Percentiles rank a stretch among this genome's conserved stretches.
Conservation (phyloP, 495 filamentous ascomycete genomes). For the Lasiosphaeriaceae sp. region DNA sequence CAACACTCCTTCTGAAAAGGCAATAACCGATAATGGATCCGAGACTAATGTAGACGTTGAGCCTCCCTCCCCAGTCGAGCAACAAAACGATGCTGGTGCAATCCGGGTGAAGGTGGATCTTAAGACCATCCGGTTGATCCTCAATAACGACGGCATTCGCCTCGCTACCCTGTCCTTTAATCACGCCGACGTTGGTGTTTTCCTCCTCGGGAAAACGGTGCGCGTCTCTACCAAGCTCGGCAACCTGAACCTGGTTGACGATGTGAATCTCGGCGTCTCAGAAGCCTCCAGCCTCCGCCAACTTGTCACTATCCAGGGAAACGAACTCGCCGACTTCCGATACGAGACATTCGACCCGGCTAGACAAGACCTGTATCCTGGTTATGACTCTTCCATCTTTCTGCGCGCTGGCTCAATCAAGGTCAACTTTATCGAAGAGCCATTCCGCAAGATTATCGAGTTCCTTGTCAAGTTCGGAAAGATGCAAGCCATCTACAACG, state of each 20-base stretch:
- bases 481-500: constrained; percentile 99
- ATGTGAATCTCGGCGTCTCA: constrained; percentile 86
- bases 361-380: constrained; percentile 67
- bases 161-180: constrained; percentile 89
- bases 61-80: constrained; percentile 23
- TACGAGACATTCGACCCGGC: constrained; percentile 91
- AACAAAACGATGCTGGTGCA: constrained; percentile 35
- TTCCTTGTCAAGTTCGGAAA: constrained; percentile 98
- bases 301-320: constrained; percentile 87
- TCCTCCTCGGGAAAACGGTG: constrained; percentile 80
- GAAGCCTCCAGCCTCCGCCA: constrained; percentile 78
- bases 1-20: constrained; percentile 31
- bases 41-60: constrained; percentile 34
- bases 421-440: constrained; percentile 93
- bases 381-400: constrained; percentile 90
- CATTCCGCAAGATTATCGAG: constrained; percentile 96
- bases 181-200: constrained; percentile 85
- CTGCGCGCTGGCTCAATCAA: constrained; percentile 90
- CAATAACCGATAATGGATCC: constrained; percentile 33
- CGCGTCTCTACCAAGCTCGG: constrained; percentile 81
- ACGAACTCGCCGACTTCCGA: constrained; percentile 95
- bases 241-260: constrained; percentile 82
- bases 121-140: constrained; percentile 86
- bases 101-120: constrained; percentile 82
- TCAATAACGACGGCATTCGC: constrained; percentile 98